Conservation (phyloP, 805 yeast genomes). For the Dipodascus albidus region DNA sequence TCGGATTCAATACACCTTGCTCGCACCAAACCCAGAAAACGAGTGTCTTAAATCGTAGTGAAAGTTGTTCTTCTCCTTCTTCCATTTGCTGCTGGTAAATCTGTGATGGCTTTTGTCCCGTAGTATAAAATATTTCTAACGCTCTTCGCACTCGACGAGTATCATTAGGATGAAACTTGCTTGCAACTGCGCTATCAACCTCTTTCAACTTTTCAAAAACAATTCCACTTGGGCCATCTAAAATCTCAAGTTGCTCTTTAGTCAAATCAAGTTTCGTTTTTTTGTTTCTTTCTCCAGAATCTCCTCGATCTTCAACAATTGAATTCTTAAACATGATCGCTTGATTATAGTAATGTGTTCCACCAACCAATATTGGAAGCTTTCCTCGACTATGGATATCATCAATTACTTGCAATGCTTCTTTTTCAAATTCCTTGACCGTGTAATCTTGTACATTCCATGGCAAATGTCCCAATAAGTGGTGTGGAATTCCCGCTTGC, state of each 20-base stretch:
- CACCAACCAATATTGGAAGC: conserved; percentile 84
- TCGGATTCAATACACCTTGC: conserved; percentile 38
- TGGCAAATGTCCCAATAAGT: conserved; percentile 70
- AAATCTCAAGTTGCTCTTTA: conserved; percentile 29
- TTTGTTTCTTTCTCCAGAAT: conserved; percentile 5
- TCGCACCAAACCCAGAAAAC: conserved; percentile 78
- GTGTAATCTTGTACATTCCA: conserved; percentile 70
- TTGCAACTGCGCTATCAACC: conserved; percentile 61
- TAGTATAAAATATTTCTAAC: conserved; percentile 60
- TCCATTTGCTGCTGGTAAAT: conserved; percentile 56
- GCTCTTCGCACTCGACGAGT: conserved; percentile 67
- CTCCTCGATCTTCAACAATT: conserved; percentile 33
- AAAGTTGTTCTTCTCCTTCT: conserved; percentile 28
- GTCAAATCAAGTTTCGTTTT: conserved; percentile 15
- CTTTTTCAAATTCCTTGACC: conserved; percentile 65
- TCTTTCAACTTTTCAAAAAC: conserved; percentile 36
- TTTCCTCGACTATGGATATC: conserved; percentile 59
- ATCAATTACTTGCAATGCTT: conserved; percentile 46
- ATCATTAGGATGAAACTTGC: conserved; percentile 88
- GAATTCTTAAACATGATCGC: conserved; percentile 61
- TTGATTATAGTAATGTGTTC: conserved; percentile 89
- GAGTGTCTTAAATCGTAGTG: conserved; percentile 27
- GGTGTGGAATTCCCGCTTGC: conserved; percentile 67
- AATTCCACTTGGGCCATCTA: conserved; percentile 34
- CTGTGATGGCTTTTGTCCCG: conserved; percentile 60